A percentile compares a stretch with the other conserved stretches of the same genome.
Conservation (phyloP, 176 grass and related monocot species). For the Paspalum vaginatum region DNA sequence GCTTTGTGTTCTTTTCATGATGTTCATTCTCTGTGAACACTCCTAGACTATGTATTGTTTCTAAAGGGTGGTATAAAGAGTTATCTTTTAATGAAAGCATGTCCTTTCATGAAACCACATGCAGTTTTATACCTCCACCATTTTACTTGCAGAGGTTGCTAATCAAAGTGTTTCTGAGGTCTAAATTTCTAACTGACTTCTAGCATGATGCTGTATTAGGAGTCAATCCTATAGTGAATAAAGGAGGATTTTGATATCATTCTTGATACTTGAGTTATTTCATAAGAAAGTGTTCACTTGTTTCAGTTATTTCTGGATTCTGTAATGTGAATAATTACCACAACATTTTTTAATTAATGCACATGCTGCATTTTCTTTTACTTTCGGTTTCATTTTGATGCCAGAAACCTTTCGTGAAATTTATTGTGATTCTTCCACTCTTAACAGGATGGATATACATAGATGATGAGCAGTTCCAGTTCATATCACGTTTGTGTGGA, state of each 20-base stretch:
- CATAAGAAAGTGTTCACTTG: constrained; percentile 4
- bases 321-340: constrained; percentile 11
- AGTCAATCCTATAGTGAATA: neutral
- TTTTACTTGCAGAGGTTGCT: neutral
- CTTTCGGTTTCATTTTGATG: neutral
- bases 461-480: constrained; percentile 84
- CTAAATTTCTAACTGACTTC: neutral
- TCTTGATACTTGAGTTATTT: constrained; percentile 20
- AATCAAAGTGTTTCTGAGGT: neutral
- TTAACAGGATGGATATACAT: constrained; percentile 88
- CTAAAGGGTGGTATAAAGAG: neutral
- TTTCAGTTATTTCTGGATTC: constrained; percentile 27
- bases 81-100: constrained; percentile 7
- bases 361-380: constrained; percentile 3
- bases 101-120: neutral
- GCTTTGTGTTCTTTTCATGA: neutral
- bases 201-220: neutral
- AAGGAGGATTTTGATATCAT: constrained; percentile 20
- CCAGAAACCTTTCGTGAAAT: constrained; percentile 18
- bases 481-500: constrained; percentile 62
- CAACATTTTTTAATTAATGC: constrained; percentile 25
- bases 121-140: neutral
- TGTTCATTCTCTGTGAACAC: neutral
- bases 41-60: neutral
- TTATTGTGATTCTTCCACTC: constrained; percentile 32